Conservation (phyloP, 1,284 basidiomycete genomes). For the Fomitopsis schrenkii region DNA sequence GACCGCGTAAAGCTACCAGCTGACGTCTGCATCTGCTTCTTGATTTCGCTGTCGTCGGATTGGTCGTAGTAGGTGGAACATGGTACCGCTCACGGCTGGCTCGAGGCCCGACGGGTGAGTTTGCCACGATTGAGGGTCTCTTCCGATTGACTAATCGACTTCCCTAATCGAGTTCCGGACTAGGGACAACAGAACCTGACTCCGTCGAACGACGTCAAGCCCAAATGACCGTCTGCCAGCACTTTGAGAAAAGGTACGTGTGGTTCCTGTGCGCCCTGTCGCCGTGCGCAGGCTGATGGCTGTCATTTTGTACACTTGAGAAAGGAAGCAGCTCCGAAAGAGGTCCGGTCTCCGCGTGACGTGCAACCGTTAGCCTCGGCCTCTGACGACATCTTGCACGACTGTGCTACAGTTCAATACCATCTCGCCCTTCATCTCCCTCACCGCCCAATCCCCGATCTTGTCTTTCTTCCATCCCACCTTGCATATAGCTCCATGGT, state of each 20-base stretch:
- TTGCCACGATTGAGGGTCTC: not conserved
- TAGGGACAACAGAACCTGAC: slow-evolving; percentile 80
- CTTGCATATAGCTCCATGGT: slow-evolving; percentile 30
- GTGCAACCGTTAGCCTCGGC: not conserved
- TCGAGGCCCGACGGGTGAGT: slow-evolving; percentile 61
- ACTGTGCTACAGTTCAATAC: not conserved
- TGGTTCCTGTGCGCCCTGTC: not conserved
- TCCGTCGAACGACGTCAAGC: slow-evolving; percentile 75
- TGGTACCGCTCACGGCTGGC: slow-evolving; percentile 76
- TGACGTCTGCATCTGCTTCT: slow-evolving; percentile 1
- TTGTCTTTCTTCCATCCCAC: slow-evolving; percentile 4
- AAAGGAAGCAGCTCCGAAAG: slow-evolving; percentile 60
- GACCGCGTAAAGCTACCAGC: not conserved
- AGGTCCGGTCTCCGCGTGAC: slow-evolving; percentile 12
- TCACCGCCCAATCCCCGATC: too few relatives aligned
- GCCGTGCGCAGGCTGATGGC: slow-evolving; percentile 6
- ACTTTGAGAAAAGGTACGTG: slow-evolving; percentile 65
- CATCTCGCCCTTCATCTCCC: slow-evolving; percentile 1
- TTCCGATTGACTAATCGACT: not conserved
- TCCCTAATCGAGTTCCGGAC: not conserved
- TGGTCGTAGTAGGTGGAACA: slow-evolving; percentile 57
- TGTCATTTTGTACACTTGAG: slow-evolving; percentile 48
- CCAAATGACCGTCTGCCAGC: slow-evolving; percentile 63
- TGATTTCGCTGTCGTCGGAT: slow-evolving; percentile 69
- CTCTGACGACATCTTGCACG: slow-evolving; percentile 4